Conservation (phyloP, 768 basidiomycete genomes). For the Guyanaporus albipodus region DNA sequence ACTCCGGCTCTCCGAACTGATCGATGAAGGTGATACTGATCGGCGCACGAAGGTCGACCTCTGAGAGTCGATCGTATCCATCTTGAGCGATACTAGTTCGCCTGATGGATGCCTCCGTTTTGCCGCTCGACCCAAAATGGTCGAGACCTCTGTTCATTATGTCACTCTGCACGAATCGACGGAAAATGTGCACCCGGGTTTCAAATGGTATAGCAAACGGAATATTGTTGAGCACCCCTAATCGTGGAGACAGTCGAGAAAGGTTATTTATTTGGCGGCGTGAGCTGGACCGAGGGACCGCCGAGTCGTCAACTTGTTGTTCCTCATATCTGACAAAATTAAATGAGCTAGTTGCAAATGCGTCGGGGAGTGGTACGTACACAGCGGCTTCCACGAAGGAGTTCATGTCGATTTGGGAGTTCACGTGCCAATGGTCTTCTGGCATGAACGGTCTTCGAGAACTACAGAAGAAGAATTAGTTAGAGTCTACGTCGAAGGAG, state of each 20-base stretch:
- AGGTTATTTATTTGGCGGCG: slow-evolving; percentile 73
- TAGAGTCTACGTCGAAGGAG: background rate
- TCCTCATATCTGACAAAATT: slow-evolving; percentile 55
- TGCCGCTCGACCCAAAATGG: slow-evolving; percentile 16
- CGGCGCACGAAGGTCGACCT: slow-evolving; percentile 73
- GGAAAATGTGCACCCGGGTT: slow-evolving; percentile 85
- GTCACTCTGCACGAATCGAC: slow-evolving; percentile 76
- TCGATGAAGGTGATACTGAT: slow-evolving; percentile 92
- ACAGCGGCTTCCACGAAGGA: slow-evolving; percentile 87
- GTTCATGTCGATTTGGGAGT: slow-evolving; percentile 50
- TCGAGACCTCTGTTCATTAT: slow-evolving; percentile 22
- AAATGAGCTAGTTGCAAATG: background rate
- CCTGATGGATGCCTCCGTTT: slow-evolving; percentile 37
- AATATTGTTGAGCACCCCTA: slow-evolving; percentile 91
- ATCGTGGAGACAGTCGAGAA: slow-evolving; percentile 55
- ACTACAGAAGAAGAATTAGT: slow-evolving; percentile 39
- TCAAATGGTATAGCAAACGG: slow-evolving; percentile 95
- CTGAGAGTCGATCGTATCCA: slow-evolving; percentile 80
- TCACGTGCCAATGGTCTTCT: slow-evolving; percentile 79
- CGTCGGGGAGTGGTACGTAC: slow-evolving; percentile 37
- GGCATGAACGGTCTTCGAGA: slow-evolving; percentile 83
- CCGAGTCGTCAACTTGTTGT: slow-evolving; percentile 39
- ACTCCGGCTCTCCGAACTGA: slow-evolving; percentile 84
- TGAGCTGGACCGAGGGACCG: slow-evolving; percentile 35
- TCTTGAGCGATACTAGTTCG: slow-evolving; percentile 81